Evolutionary conservation across 2,329 filamentous ascomycete genomes (phyloP).

Genomic region (Botrytis paeoniae): DNA sequence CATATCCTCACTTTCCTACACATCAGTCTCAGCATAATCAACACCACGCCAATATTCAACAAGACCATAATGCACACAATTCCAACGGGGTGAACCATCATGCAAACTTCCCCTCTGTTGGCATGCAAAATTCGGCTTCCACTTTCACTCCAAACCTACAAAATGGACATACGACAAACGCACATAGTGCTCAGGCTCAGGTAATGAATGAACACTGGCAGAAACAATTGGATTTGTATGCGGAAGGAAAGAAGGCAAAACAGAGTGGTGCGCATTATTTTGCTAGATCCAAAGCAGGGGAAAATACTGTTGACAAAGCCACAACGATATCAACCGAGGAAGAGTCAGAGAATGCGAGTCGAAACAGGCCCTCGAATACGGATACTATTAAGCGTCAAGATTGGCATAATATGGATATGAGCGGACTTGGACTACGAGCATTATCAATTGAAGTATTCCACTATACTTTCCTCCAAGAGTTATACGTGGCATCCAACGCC

Average conservation of each 20-base stretch:
- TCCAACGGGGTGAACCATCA: conserved; percentile 57
- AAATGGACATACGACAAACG: conserved; percentile 53
- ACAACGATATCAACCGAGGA: conserved; percentile 45
- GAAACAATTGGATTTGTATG: conserved; percentile 77
- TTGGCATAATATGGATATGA: conserved; percentile 92
- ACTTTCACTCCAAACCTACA: conserved; percentile 53
- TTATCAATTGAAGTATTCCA: conserved; percentile 76
- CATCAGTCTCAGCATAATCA: conserved; percentile 57
- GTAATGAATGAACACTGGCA: conserved; percentile 73
- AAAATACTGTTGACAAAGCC: conserved; percentile 56
- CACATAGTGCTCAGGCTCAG: conserved; percentile 50
- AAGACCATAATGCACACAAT: conserved; percentile 54
- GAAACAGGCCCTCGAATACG: conserved; percentile 59
- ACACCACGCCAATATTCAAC: conserved; percentile 58
- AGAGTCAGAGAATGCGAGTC: conserved; percentile 52
- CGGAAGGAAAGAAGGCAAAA: conserved; percentile 71
- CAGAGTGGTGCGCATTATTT: conserved; percentile 65
- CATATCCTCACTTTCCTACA: conserved; percentile 59
- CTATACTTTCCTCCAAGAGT: conserved; percentile 85
- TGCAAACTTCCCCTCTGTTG: conserved; percentile 59
- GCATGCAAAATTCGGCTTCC: conserved; percentile 62
- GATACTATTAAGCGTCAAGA: conserved; percentile 70
- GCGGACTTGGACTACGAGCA: conserved; percentile 88
- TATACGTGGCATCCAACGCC: conserved; percentile 93
- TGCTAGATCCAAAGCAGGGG: conserved; percentile 65